Evolutionary conservation across 805 yeast genomes (phyloP).

Genomic region (Maudiozyma saulgeensis): DNA sequence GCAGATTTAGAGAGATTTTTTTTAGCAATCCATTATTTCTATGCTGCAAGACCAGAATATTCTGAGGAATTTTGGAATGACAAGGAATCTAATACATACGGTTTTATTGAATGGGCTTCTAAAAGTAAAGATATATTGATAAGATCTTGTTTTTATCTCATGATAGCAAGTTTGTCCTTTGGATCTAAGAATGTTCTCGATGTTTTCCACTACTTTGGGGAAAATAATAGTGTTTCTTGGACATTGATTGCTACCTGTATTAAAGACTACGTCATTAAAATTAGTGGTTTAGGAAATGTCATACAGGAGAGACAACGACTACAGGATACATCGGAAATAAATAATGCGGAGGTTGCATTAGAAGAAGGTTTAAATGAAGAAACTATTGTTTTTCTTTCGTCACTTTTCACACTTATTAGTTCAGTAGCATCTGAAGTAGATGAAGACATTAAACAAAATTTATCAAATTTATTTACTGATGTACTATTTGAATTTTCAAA

Average conservation of each 20-base stretch:
- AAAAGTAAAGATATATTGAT: conserved; percentile 71
- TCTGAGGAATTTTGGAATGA: conserved; percentile 62
- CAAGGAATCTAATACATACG: conserved; percentile 54
- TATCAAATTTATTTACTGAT: conserved; percentile 24
- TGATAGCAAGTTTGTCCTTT: conserved; percentile 65
- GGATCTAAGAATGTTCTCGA: conserved; percentile 47
- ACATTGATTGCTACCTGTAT: conserved; percentile 45
- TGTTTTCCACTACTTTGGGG: conserved; percentile 40
- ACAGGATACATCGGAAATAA: conserved; percentile 24
- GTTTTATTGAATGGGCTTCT: conserved; percentile 84
- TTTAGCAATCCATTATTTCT: conserved; percentile 60
- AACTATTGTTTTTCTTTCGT: conserved; percentile 61
- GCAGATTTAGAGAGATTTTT: conserved; percentile 87
- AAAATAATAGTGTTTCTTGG: conserved; percentile 41
- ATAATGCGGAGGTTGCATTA: conserved; percentile 26
- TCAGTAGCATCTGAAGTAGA: conserved; percentile 36
- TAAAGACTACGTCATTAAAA: conserved; percentile 40
- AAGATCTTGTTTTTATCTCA: conserved; percentile 69
- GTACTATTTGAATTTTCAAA: conserved; percentile 37
- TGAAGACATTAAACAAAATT: conserved; percentile 14
- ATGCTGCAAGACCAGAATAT: conserved; percentile 49
- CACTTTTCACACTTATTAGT: conserved; percentile 58
- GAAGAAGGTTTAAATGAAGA: conserved; percentile 68
- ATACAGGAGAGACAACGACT: conserved; percentile 19
- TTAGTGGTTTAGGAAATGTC: conserved; percentile 28